Percentiles rank a stretch among this genome's conserved stretches.
These are phyloP conservation scores for Eruca vesicaria DNA, from an alignment of 441 rosid species.

Conservation along the genomic window DNA sequence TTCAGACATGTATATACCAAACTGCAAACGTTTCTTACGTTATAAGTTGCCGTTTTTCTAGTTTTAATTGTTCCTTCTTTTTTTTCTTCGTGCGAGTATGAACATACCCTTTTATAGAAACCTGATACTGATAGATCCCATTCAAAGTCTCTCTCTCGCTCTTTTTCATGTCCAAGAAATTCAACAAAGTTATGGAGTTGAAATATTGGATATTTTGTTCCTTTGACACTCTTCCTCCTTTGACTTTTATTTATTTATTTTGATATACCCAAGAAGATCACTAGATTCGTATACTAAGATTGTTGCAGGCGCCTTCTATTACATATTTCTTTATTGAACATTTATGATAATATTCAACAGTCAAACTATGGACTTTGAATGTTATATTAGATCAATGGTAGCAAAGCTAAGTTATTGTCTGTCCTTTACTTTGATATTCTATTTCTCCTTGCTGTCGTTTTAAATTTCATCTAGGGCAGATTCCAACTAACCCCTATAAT, in stretches of 20 bases:
- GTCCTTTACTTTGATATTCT: neutral
- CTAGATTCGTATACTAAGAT: constrained; percentile 1
- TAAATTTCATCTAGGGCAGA: neutral
- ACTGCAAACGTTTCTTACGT: neutral
- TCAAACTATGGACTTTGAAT: constrained; percentile 37
- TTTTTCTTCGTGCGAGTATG: constrained; percentile 12
- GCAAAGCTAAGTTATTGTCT: constrained; percentile 1
- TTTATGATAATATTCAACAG: constrained; percentile 28
- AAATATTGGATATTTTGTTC: constrained; percentile 24
- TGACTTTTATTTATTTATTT: neutral
- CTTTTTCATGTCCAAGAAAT: neutral
- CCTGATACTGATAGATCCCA: constrained; percentile 8
- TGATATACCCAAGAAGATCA: constrained; percentile 16
- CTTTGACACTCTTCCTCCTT: constrained; percentile 30
- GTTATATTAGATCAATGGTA: constrained; percentile 16
- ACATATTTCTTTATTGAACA: neutral
- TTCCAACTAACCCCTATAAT: neutral
- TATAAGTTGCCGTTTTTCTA: neutral
- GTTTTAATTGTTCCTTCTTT: neutral
- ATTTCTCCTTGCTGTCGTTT: neutral
- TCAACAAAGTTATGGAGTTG: constrained; percentile 19
- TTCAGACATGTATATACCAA: neutral
- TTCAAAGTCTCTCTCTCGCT: constrained; percentile 17
- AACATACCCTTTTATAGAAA: constrained; percentile 14
- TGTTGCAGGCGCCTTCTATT: constrained; percentile 17